phyloP scores from a whole-genome alignment of 2,329 filamentous ascomycete species.

The Boeremia exigua region DNA sequence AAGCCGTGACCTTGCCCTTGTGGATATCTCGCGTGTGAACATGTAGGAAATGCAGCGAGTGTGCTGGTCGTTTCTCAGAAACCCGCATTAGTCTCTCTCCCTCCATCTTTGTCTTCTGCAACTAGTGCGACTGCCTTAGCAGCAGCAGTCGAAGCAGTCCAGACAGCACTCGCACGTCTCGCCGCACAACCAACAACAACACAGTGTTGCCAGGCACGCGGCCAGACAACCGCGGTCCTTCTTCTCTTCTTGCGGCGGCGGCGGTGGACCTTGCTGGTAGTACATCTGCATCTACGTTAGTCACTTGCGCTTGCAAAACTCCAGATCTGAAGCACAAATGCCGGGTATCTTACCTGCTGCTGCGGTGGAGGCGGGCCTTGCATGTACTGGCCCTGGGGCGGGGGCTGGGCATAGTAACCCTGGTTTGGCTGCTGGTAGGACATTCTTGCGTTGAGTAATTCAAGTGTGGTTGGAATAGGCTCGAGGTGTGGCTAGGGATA shows the following conservation, averaged over 20 bases:
- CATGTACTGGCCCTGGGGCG: constrained; percentile 35
- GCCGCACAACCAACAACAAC: constrained; percentile 46
- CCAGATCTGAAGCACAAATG: too few relatives aligned
- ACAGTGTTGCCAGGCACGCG: constrained; percentile 44
- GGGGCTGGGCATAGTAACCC: constrained; percentile 36
- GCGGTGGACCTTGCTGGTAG: constrained; percentile 27
- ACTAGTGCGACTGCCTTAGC: constrained; percentile 11
- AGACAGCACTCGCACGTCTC: constrained; percentile 47
- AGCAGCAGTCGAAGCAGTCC: constrained; percentile 42
- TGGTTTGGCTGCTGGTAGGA: constrained; percentile 28
- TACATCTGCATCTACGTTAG: constrained; percentile 32
- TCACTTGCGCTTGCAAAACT: too few relatives aligned
- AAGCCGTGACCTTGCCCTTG: background rate
- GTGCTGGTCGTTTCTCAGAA: background rate
- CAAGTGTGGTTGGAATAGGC: background rate
- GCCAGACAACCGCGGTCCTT: constrained; percentile 43
- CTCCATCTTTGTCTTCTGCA: background rate
- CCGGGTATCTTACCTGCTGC: constrained; percentile 30
- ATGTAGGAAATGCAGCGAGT: constrained; percentile 7
- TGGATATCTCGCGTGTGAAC: constrained; percentile 14
- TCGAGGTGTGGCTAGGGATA: constrained; percentile 12
- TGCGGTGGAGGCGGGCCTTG: constrained; percentile 31
- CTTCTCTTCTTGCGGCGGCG: constrained; percentile 33
- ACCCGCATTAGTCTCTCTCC: background rate
- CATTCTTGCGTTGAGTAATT: constrained; percentile 2